Percentiles rank a stretch among this genome's conserved stretches.
Evolutionary conservation across 108 stramenopile species (phyloP).

Genomic region (Nannochloropsis gaditana): DNA sequence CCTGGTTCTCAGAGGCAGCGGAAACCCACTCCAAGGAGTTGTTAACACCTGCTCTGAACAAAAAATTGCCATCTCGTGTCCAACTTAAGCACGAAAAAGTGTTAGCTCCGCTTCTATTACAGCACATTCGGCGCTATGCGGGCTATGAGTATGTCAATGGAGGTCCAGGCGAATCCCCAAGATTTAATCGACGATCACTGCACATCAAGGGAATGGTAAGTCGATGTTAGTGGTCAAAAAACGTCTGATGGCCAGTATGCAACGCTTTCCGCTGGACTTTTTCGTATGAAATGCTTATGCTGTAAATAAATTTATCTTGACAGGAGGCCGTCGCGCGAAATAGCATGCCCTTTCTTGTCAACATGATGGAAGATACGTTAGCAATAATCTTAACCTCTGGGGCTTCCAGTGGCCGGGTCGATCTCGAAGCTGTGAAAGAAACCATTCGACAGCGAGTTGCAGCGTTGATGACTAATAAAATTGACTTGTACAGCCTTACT

Average conservation of each 20-base stretch:
- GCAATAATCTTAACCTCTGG: neutral
- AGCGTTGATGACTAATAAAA: neutral
- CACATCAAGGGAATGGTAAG: neutral
- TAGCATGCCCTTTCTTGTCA: conserved; percentile 20
- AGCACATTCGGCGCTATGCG: neutral
- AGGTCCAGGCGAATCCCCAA: neutral
- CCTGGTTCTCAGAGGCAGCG: neutral
- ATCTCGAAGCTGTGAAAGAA: neutral
- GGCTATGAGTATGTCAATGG: neutral
- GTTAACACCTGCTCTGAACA: neutral
- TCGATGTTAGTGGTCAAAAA: neutral
- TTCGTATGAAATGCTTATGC: no score
- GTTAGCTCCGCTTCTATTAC: neutral
- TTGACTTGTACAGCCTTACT: neutral
- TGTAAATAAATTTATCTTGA: neutral
- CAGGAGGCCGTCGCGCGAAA: neutral
- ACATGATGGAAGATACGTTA: neutral
- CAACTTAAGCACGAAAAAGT: conserved; percentile 10
- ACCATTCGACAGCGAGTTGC: neutral
- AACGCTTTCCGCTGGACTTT: no score
- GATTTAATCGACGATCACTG: neutral
- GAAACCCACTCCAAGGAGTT: neutral
- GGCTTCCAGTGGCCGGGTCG: neutral
- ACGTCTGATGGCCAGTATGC: no score
- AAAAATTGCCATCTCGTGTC: neutral